A percentile compares a stretch with the other conserved stretches of the same genome.
phyloP scores from a whole-genome alignment of 306 rosid genomes.

The Vigna nakashimae region DNA sequence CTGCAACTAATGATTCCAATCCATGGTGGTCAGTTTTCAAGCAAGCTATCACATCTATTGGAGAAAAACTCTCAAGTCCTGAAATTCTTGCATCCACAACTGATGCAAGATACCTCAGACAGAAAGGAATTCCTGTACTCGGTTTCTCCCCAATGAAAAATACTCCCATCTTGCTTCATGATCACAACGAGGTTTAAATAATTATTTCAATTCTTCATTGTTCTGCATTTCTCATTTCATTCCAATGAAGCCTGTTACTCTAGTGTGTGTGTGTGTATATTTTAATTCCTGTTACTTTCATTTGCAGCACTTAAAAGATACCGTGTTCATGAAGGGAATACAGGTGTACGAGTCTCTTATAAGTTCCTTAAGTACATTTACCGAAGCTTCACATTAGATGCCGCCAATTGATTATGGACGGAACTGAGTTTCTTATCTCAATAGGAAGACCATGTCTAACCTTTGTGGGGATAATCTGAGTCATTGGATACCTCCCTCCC shows the following conservation, averaged over 20 bases:
- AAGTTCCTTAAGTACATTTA: slow-evolving; percentile 77
- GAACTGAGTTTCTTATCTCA: slow-evolving; percentile 1
- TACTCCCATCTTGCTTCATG: slow-evolving; percentile 92
- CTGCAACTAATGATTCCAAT: slow-evolving; percentile 74
- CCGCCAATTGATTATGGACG: slow-evolving; percentile 2
- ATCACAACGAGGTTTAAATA: slow-evolving; percentile 83
- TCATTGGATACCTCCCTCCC: background rate
- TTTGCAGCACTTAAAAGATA: slow-evolving; percentile 78
- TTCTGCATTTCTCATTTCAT: slow-evolving; percentile 3
- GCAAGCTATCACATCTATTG: slow-evolving; percentile 68
- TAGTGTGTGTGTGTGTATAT: background rate
- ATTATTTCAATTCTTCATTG: slow-evolving; percentile 18
- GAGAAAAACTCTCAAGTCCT: slow-evolving; percentile 84
- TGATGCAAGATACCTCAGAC: slow-evolving; percentile 74
- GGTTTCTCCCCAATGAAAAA: slow-evolving; percentile 94
- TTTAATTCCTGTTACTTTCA: background rate
- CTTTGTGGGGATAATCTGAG: background rate
- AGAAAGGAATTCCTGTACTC: slow-evolving; percentile 79
- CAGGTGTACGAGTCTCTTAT: slow-evolving; percentile 83
- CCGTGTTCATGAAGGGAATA: slow-evolving; percentile 77
- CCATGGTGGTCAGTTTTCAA: slow-evolving; percentile 92
- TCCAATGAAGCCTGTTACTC: slow-evolving; percentile 1
- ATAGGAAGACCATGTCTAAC: background rate
- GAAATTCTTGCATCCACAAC: slow-evolving; percentile 88
- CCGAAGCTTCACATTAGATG: slow-evolving; percentile 48